Evolutionary conservation across 2,329 filamentous ascomycete species (phyloP).

Genomic region (Tolypocladium endophyticum): DNA sequence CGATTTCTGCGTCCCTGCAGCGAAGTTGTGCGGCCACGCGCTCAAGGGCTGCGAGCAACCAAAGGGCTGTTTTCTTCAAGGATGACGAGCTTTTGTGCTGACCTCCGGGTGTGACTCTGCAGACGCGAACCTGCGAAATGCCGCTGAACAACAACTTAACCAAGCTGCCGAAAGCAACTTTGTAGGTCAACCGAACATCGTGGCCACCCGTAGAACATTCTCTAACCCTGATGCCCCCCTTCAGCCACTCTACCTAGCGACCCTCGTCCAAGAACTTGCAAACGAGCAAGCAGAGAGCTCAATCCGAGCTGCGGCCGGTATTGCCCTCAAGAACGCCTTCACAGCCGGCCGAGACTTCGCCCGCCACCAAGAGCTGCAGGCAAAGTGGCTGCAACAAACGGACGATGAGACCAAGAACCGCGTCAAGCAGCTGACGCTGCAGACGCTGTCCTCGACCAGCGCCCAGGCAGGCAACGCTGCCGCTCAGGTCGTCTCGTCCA

Average conservation of each 20-base stretch:
- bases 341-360: constrained; percentile 72
- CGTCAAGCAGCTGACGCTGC: constrained; percentile 83
- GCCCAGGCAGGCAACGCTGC: constrained; percentile 77
- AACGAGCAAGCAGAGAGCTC: constrained; percentile 76
- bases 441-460: constrained; percentile 73
- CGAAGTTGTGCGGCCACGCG: neutral
- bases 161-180: constrained; percentile 94
- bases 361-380: constrained; percentile 81
- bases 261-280: constrained; percentile 86
- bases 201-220: constrained; percentile 3
- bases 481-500: constrained; percentile 89
- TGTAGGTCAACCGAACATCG: constrained; percentile 42
- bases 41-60: neutral
- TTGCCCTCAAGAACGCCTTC: constrained; percentile 97
- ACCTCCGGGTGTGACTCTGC: constrained; percentile 17
- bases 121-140: constrained; percentile 86
- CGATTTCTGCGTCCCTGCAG: neutral
- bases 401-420: constrained; percentile 71
- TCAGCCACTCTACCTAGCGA: constrained; percentile 84
- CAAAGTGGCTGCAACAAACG: constrained; percentile 82
- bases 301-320: constrained; percentile 87
- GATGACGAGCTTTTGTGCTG: constrained; percentile 11
- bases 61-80: neutral
- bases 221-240: constrained; percentile 13
- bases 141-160: constrained; percentile 86